A percentile compares a stretch with the other conserved stretches of the same genome.
Conservation (phyloP, 2,329 filamentous ascomycete species). For the Pseudocercospora cruenta region DNA sequence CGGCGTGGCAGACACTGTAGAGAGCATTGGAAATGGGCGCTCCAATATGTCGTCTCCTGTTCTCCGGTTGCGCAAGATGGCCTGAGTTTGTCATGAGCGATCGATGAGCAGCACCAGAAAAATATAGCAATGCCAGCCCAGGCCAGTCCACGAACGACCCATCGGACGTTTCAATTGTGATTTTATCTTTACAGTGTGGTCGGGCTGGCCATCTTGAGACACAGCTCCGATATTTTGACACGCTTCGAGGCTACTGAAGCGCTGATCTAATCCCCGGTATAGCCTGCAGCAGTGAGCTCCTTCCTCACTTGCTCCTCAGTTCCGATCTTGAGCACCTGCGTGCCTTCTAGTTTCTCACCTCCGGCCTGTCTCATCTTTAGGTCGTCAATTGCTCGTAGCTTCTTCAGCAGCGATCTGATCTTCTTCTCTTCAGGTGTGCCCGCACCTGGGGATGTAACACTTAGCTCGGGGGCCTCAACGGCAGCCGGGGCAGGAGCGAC, state of each 20-base stretch:
- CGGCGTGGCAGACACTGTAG: neutral
- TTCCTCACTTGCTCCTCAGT: slow-evolving; percentile 83
- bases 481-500: slow-evolving; percentile 15
- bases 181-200: neutral
- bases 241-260: neutral
- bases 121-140: neutral
- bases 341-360: slow-evolving; percentile 96
- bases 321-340: slow-evolving; percentile 96
- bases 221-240: neutral
- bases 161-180: neutral
- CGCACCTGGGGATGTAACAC: slow-evolving; percentile 59
- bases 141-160: neutral
- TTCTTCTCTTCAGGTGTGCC: slow-evolving; percentile 87
- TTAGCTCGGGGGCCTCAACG: slow-evolving; percentile 49
- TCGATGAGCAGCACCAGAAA: neutral
- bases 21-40: neutral
- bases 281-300: slow-evolving; percentile 61
- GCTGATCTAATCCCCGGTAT: slow-evolving; percentile 28
- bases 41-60: neutral
- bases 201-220: neutral
- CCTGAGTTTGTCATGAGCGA: neutral
- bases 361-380: slow-evolving; percentile 93
- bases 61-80: neutral
- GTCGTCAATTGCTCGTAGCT: slow-evolving; percentile 96
- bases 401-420: slow-evolving; percentile 89